Conservation (phyloP, 2,329 filamentous ascomycete genomes). For the Colletotrichum truncatum region DNA sequence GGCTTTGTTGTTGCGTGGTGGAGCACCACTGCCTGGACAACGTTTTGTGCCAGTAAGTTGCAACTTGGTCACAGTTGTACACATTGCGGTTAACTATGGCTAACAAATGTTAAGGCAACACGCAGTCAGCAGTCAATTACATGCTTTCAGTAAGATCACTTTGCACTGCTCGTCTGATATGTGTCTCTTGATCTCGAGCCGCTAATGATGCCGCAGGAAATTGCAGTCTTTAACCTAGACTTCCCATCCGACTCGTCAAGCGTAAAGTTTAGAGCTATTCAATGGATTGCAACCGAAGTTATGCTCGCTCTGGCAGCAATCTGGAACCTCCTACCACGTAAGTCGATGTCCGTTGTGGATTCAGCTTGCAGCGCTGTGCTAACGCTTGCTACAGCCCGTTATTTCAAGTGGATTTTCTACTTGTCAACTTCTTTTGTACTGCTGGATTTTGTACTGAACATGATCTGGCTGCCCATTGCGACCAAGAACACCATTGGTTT, state of each 20-base stretch:
- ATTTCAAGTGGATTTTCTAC: constrained; percentile 60
- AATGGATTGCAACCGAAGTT: constrained; percentile 67
- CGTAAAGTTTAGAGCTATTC: constrained; percentile 67
- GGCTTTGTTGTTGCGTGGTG: constrained; percentile 73
- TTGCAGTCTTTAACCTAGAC: constrained; percentile 63
- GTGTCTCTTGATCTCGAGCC: neutral
- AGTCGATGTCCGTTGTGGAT: constrained; percentile 31
- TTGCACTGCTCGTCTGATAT: neutral
- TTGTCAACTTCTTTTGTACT: constrained; percentile 59
- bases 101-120: constrained; percentile 47
- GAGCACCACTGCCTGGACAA: constrained; percentile 71
- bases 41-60: constrained; percentile 59
- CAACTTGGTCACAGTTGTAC: too few relatives aligned
- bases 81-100: neutral
- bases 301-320: constrained; percentile 59
- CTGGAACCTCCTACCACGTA: constrained; percentile 60
- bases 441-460: constrained; percentile 66
- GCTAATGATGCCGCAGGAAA: constrained; percentile 49
- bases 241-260: constrained; percentile 61
- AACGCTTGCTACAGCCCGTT: constrained; percentile 43
- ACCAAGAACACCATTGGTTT: constrained; percentile 63
- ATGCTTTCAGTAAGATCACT: constrained; percentile 55
- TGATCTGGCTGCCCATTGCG: constrained; percentile 69
- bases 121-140: constrained; percentile 59
- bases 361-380: neutral